Base-by-base conservation (phyloP, 441 rosid species). In the Populus hybrid region DNA sequence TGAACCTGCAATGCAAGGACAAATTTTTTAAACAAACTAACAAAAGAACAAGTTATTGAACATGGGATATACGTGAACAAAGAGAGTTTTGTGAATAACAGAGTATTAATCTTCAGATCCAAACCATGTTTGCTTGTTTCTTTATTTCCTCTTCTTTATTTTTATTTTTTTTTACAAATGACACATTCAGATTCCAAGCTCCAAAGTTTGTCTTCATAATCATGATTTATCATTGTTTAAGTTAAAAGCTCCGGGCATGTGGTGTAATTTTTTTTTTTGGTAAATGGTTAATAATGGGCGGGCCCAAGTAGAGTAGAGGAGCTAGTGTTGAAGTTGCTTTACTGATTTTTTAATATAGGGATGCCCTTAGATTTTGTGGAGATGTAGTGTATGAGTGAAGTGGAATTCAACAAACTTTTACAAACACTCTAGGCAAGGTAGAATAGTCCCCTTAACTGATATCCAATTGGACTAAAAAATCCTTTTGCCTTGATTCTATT, bases 1-100 rank as follows among this genome's bases (percentile, higher is more conserved):
- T 82, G 95, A 73, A 85, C 94, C 99, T 97, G 93, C 26, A 73
- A 69, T 74, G 59, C 69, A 71, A 21, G 46, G n/a, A 78, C 36
- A 76, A 28, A 71, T 20, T 26, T 71, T 21, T 28, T 24, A 73
- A 68, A 74, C 54, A 76, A n/a, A 59, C 46, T 70, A 18, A 21
- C 30, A 23, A 63, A 21, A 9, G 66, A 14, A 23, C 7, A 34
- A 30, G 59, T 12, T n/a, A 67, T 24, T 8, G 23, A 12, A 6
- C 57, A 8, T 63, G 3, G 46, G 26, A 35, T 3, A 6, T 1
- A 40, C 6, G 8, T 35, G 1, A 35, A 40, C 42, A 70, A 67
- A 38, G 24, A 12, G 30, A 69, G 28, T 9, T 23, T 63, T 28
- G 35, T 21, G 14, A 24, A 57, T 42, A 59, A 42, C 10, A n/a